Evolutionary conservation across 345 rosid species (phyloP), one percentile per base, ranked within the genome.

Genomic region (Eucalyptus rudis): DNA sequence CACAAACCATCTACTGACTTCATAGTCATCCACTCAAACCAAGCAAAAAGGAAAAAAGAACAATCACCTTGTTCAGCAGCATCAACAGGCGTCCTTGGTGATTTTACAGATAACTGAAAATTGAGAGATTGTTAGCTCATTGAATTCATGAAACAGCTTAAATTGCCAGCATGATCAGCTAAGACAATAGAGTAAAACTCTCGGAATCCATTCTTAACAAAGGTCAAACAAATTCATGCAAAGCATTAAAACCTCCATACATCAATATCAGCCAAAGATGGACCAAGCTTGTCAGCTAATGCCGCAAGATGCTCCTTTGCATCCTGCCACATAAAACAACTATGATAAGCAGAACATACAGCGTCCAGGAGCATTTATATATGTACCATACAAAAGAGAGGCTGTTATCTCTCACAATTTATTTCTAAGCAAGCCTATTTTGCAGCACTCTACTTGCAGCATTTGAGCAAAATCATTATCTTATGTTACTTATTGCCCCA

Each of bases 241-340:
- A 87, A 80, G 84, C 84, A 76, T 76, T 76, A 76, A 76, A 76
- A 90, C 68, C 25, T 81, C 49, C 92, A 81, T 97, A 98, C 99
- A 92, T 96, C 94, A 88, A 97, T 98, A 91, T 94, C 99, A 25
- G 97, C 94, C 91, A 98, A 93, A 76, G 99, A 95, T n/a, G 95
- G 89, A 89, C 99, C 99, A 93, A 98, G 95, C 94, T 96, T 94
- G 95, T 97, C 97, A 68, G 97, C 99, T 91, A 98, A 89, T 13
- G 99, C 99, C 83, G 95, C 95, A 88, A 98, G 97, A 93, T 97
- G 98, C 94, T 96, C 99, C 93, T 97, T 98, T 85, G 99, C 99
- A 90, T 98, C 99, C 99, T 98, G 96, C 79, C 93, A 79, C 54
- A 71, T 49, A 27, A 64, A 84, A 54, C 50, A 64, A 64, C 33